These are phyloP conservation scores for Filobasidium floriforme DNA, from an alignment of 768 basidiomycete genomes.

Conservation along the genomic window DNA sequence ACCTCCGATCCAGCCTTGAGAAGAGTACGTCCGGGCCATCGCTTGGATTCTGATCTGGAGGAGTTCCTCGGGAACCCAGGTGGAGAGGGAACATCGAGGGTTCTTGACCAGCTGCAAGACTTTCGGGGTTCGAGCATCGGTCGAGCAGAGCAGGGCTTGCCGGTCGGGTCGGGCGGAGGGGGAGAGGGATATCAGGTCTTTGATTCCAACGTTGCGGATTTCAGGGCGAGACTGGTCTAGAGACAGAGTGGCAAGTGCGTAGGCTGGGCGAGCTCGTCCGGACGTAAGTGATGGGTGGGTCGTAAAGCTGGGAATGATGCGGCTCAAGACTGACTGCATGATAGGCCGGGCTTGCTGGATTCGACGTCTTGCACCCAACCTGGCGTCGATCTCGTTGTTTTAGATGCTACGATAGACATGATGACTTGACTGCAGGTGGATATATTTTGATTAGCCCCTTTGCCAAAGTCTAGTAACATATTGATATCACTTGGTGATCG, in stretches of 20 bases:
- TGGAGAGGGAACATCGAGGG: conserved; percentile 10
- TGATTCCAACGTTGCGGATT: conserved; percentile 1
- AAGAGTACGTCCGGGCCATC: conserved; percentile 7
- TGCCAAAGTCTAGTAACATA: too few relatives aligned
- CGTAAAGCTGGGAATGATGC: too few relatives aligned
- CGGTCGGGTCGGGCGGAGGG: neutral
- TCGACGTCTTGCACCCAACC: too few relatives aligned
- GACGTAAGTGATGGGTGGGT: too few relatives aligned
- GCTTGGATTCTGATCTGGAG: conserved; percentile 12
- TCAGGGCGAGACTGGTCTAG: neutral
- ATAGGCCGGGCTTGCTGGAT: too few relatives aligned
- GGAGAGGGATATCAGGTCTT: neutral
- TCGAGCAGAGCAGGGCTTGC: conserved; percentile 10
- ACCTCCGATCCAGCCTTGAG: neutral
- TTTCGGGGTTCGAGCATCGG: conserved; percentile 15
- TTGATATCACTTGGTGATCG: too few relatives aligned
- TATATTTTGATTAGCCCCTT: too few relatives aligned
- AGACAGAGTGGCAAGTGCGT: neutral
- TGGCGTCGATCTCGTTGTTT: too few relatives aligned
- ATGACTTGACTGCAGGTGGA: too few relatives aligned
- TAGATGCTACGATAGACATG: too few relatives aligned
- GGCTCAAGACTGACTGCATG: too few relatives aligned
- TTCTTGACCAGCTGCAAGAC: conserved; percentile 6
- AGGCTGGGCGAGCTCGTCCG: neutral
- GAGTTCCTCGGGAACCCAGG: conserved; percentile 5